Evolutionary conservation across 2,329 filamentous ascomycete species (phyloP), one percentile per base, ranked within the genome.

Genomic region (Orbilia blumenaviensis): DNA sequence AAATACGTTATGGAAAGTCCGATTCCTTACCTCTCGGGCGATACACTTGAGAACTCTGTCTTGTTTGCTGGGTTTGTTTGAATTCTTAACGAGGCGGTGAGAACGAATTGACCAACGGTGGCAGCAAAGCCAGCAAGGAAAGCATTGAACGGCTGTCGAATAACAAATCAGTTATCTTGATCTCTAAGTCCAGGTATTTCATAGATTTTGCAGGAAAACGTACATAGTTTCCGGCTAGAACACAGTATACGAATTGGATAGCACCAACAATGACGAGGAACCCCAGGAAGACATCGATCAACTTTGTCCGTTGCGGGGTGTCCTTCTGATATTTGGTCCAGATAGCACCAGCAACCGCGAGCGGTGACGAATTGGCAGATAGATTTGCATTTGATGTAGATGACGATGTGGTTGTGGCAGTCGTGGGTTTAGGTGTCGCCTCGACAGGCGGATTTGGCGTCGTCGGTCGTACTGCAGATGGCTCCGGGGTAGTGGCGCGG

Each of bases 81-180:
- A 84, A 98, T 96, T 78, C 95, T 90, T 80, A 99, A 85, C 46
- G 89, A 90, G 78, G 88, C 92, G 60, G 95, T 97, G 80, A 99
- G 89, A 78, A 99, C 95, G 83, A 99, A 99, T 83, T 99, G 95
- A 77, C 95, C 95, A 78, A 99, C 94, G 0, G 94, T 95, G 14
- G 94, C 93, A 77, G 89, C 90, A 86, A 99, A 99, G 54, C 95
- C 96, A 32, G 94, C 92, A 32, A 99, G 89, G 86, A 99, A 99
- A 78, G 96, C 95, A 83, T 99, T 99, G 87, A 99, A 99, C 8
- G 95, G 95, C 94, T 98, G 81, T 18, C 27, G 5, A 44, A 46
- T 10, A 8, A 16, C n/a, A 32, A 21, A 23, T 69, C n/a, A 64
- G 38, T 18, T 38, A 25, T 34, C 10, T 21, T 23, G 23, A 52